phyloP scores from a whole-genome alignment of 192 early-diverging fungal genomes.

The Coemansia aciculifera region DNA sequence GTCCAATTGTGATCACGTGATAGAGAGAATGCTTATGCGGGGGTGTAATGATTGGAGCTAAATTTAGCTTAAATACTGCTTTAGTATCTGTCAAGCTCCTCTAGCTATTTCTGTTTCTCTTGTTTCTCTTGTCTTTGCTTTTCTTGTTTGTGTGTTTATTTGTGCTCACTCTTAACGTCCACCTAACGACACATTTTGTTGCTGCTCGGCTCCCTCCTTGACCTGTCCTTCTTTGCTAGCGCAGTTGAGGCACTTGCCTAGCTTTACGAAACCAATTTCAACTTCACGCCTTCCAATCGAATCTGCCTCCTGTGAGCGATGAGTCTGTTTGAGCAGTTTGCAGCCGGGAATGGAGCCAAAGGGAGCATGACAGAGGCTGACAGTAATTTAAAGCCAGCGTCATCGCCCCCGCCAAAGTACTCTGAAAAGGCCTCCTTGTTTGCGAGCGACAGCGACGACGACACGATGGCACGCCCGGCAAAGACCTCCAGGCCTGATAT shows the following conservation, averaged over 20 bases:
- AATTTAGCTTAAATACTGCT: neutral
- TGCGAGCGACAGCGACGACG: constrained; percentile 17
- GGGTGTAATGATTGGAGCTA: neutral
- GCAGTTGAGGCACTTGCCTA: constrained; percentile 1
- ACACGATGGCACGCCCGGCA: neutral
- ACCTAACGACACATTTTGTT: neutral
- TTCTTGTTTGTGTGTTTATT: neutral
- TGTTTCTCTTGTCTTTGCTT: too few relatives aligned
- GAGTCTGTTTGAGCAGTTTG: constrained; percentile 15
- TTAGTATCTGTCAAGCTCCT: neutral
- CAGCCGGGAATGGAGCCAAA: neutral
- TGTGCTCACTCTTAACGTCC: neutral
- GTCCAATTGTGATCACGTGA: neutral
- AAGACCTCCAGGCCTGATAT: neutral
- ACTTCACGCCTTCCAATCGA: neutral
- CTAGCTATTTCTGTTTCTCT: neutral
- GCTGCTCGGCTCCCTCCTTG: neutral
- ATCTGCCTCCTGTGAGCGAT: constrained; percentile 3
- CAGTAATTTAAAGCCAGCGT: neutral
- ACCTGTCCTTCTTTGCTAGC: neutral
- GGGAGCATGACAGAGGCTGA: neutral
- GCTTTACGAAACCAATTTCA: constrained; percentile 3
- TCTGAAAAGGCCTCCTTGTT: constrained; percentile 17
- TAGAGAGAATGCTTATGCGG: neutral
- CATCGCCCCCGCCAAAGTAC: neutral